phyloP scores from a whole-genome alignment of 306 rosid genomes.

The Urtica urens region DNA sequence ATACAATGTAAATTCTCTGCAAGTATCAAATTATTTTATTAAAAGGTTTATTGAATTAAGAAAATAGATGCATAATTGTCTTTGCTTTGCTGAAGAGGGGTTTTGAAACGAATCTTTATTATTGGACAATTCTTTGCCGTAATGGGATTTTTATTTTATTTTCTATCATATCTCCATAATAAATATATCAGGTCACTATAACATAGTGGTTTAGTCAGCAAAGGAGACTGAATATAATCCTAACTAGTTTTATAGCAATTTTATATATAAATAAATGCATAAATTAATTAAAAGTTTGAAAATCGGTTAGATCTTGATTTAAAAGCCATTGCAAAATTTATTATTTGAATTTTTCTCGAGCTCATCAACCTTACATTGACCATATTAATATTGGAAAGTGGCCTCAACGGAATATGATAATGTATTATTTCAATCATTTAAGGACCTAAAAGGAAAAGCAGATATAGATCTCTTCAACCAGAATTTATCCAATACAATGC shows the following conservation, averaged over 20 bases:
- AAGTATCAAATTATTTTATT: no score
- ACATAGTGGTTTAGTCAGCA: conserved; percentile 1
- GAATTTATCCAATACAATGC: conserved; percentile 28
- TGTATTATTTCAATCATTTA: no score
- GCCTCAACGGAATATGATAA: no score
- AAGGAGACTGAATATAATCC: neutral
- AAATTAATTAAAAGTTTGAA: neutral
- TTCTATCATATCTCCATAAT: no score
- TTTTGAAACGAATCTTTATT: neutral
- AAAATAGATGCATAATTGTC: no score
- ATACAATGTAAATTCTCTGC: no score
- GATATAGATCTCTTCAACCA: no score
- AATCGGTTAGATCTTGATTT: neutral
- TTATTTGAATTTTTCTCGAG: conserved; percentile 39
- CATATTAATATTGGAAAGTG: no score
- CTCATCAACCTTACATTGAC: conserved; percentile 41
- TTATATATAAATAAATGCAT: no score
- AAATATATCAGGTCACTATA: neutral
- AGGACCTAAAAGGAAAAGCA: no score
- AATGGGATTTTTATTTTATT: no score
- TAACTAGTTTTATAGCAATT: neutral
- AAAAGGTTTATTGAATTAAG: neutral
- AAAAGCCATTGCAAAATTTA: neutral
- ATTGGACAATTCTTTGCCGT: neutral
- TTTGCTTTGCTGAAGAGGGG: no score